Evolutionary conservation across 352 stramenopile genomes (phyloP).

Genomic region (Globisporangium nagaii): DNA sequence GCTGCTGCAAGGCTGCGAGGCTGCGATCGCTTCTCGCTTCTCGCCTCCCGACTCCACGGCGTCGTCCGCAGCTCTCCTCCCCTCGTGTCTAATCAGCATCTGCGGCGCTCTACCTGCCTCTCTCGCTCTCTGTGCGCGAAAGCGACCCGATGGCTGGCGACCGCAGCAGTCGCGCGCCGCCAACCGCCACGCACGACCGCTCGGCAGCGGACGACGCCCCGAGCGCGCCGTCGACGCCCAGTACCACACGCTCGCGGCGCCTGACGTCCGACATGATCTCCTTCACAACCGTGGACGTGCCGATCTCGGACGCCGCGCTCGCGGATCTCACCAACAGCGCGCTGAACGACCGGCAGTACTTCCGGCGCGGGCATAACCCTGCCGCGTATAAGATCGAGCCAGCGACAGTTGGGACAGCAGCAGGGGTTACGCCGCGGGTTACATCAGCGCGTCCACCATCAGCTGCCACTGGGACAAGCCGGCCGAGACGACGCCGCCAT

Average conservation of each 20-base stretch:
- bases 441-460: neutral
- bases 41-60: too few relatives aligned
- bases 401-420: too few relatives aligned
- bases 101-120: too few relatives aligned
- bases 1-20: too few relatives aligned
- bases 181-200: neutral
- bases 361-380: neutral
- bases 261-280: slow-evolving; percentile 55
- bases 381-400: slow-evolving; percentile 3
- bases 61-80: neutral
- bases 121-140: neutral
- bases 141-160: neutral
- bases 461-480: neutral
- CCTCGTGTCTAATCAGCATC: too few relatives aligned
- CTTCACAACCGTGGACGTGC: slow-evolving; percentile 32
- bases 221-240: neutral
- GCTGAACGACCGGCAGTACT: neutral
- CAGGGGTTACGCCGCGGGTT: neutral
- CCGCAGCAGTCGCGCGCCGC: neutral
- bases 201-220: neutral
- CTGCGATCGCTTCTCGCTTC: too few relatives aligned
- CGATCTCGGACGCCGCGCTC: slow-evolving; percentile 3
- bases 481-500: neutral
- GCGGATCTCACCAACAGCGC: slow-evolving; percentile 1
- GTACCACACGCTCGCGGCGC: neutral